phyloP scores from a whole-genome alignment of 2,329 filamentous ascomycete genomes.

The Sporothrix euskadiensis region DNA sequence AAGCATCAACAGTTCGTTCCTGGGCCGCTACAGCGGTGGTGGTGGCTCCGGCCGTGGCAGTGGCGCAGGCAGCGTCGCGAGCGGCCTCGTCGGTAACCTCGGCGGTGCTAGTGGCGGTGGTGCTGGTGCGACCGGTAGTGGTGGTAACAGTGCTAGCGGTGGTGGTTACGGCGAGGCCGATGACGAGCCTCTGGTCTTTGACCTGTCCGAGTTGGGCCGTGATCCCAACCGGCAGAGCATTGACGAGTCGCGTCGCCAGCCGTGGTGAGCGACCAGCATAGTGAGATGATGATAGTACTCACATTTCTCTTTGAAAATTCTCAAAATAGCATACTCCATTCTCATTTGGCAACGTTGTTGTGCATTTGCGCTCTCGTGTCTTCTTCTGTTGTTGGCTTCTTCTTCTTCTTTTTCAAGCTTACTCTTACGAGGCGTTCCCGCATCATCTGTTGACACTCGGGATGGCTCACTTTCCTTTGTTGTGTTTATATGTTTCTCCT shows the following conservation, averaged over 20 bases:
- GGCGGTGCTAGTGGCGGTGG: slow-evolving; percentile 39
- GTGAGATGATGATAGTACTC: not conserved
- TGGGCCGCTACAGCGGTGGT: slow-evolving; percentile 31
- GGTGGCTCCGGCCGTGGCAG: slow-evolving; percentile 31
- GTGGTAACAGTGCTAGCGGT: slow-evolving; percentile 33
- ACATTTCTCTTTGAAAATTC: not conserved
- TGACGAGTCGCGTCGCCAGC: slow-evolving; percentile 47
- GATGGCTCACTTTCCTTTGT: slow-evolving; percentile 1
- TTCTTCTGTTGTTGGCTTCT: not conserved
- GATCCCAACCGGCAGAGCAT: slow-evolving; percentile 56
- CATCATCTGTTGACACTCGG: slow-evolving; percentile 13
- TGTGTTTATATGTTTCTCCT: not conserved
- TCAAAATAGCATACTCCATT: not conserved
- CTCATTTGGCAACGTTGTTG: not conserved
- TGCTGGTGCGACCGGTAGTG: slow-evolving; percentile 35
- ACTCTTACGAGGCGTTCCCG: not conserved
- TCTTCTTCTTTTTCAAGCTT: not conserved
- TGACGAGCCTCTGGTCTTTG: slow-evolving; percentile 70
- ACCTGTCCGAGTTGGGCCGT: slow-evolving; percentile 69
- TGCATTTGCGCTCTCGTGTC: not conserved
- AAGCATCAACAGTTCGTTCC: slow-evolving; percentile 47
- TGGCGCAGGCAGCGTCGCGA: slow-evolving; percentile 48
- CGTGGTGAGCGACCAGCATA: not conserved
- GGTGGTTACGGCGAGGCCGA: slow-evolving; percentile 57
- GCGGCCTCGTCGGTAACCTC: slow-evolving; percentile 56